Base-by-base conservation (phyloP, 495 filamentous ascomycete genomes). In the Poronia punctata region DNA sequence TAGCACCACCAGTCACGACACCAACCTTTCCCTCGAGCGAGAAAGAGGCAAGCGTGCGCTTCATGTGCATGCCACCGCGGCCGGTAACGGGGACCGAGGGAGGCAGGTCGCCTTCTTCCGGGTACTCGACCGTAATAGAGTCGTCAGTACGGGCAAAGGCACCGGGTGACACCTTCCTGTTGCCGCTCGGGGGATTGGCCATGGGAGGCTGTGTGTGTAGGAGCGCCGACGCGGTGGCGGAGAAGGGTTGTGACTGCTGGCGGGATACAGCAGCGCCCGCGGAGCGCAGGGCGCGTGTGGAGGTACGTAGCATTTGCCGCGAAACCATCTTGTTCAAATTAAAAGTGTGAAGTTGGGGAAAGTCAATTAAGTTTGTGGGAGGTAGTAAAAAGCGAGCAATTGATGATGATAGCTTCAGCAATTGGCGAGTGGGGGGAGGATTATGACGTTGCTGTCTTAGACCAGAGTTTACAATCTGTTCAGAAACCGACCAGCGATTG, bases 1-100 rank as follows among this genome's bases (percentile, higher is more conserved):
- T 70, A 26, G 88, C 88, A 49, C 88, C 88, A 22, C 88, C 88
- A 8, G 88, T 94, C 2, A 95, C 83, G 5, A 93, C 68, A 17
- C 70, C 84, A 5, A 86, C 83, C 51, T 79, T 81, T 18, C 75
- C 80, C 59, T 93, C 83, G 17, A 95, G 67, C 0, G 84, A 86
- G 62, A 93, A 94, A 21, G 76, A 56, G 10, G 66, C 61, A 11
- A 72, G 62, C 9, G 67, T 68, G 1, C 65, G 67, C 33, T 64
- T 60, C 31, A 63, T 57, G 40, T 77, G 43, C 43, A 54, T 34
- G 70, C 78, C 52, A 80, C 84, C 84, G 5, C 83, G 74, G 27
- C 84, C 84, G 43, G 81, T 76, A 6, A 88, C 79, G 10, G 84
- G 76, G 18, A 65, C 59, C 24, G 75, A 78, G 5, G 72, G 61